Evolutionary conservation across 1,284 basidiomycete species (phyloP).

Genomic region (Ceratobasidium sp.): DNA sequence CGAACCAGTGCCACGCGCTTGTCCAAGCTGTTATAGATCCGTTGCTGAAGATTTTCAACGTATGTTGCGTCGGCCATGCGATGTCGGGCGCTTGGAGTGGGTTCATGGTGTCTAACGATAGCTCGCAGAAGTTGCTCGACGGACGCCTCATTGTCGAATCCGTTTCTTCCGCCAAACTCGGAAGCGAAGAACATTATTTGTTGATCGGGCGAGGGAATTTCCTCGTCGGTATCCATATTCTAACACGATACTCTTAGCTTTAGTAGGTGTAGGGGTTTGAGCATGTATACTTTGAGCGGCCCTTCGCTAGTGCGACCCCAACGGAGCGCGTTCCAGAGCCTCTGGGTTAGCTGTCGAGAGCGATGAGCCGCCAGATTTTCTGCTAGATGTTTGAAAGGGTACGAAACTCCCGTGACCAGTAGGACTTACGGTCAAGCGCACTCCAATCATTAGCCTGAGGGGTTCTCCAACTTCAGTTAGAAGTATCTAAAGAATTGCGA

Average conservation of each 20-base stretch:
- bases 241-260: neutral
- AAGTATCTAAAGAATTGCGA: neutral
- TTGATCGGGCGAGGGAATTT: neutral
- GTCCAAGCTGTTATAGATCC: slow-evolving; percentile 5
- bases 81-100: neutral
- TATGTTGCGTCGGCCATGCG: neutral
- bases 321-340: slow-evolving; percentile 18
- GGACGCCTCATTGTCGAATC: neutral
- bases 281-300: slow-evolving; percentile 13
- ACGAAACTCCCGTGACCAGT: neutral
- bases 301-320: slow-evolving; percentile 10
- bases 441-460: slow-evolving; percentile 42
- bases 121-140: neutral
- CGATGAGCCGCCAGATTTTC: slow-evolving; percentile 48
- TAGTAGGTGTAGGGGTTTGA: neutral
- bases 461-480: neutral
- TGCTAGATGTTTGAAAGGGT: neutral
- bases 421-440: slow-evolving; percentile 47
- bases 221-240: slow-evolving; percentile 46
- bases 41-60: slow-evolving; percentile 4
- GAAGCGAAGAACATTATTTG: slow-evolving; percentile 16
- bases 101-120: neutral
- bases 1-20: slow-evolving; percentile 63
- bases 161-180: slow-evolving; percentile 1
- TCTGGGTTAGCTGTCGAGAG: slow-evolving; percentile 17